phyloP scores from a whole-genome alignment of 2,329 filamentous ascomycete genomes.

The Ilyonectria robusta region DNA sequence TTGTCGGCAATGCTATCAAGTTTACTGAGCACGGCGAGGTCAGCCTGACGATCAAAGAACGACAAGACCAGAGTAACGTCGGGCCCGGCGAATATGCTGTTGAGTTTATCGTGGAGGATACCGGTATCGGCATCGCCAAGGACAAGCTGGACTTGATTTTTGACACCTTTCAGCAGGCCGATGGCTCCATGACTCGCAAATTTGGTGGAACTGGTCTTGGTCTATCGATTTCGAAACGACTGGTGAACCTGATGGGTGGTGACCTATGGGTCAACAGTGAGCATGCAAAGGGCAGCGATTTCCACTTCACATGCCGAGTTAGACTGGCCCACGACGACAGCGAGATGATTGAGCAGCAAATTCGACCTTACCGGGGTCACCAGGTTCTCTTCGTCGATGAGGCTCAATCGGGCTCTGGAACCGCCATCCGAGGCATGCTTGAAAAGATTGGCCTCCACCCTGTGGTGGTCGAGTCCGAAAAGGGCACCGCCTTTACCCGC shows the following conservation, averaged over 20 bases:
- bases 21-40: slow-evolving; percentile 98
- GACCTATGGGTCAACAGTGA: slow-evolving; percentile 96
- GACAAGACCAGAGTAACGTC: slow-evolving; percentile 56
- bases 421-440: slow-evolving; percentile 82
- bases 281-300: slow-evolving; percentile 91
- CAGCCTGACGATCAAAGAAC: slow-evolving; percentile 86
- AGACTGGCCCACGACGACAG: slow-evolving; percentile 86
- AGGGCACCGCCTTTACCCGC: slow-evolving; percentile 70
- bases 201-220: slow-evolving; percentile 96
- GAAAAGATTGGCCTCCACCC: slow-evolving; percentile 84
- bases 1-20: slow-evolving; percentile 98
- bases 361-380: slow-evolving; percentile 90
- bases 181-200: slow-evolving; percentile 95
- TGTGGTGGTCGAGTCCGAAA: slow-evolving; percentile 84
- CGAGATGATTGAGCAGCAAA: slow-evolving; percentile 82
- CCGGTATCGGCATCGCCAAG: slow-evolving; percentile 94
- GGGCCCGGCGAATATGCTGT: slow-evolving; percentile 79
- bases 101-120: slow-evolving; percentile 96
- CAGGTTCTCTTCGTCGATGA: slow-evolving; percentile 96
- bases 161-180: slow-evolving; percentile 98
- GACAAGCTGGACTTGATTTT: slow-evolving; percentile 98
- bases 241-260: slow-evolving; percentile 96
- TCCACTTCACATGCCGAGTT: slow-evolving; percentile 96
- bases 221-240: slow-evolving; percentile 92
- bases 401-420: slow-evolving; percentile 80